Evolutionary conservation across 2,329 filamentous ascomycete species (phyloP), one percentile per base, ranked within the genome.

Genomic region (Leptographium procerum): DNA sequence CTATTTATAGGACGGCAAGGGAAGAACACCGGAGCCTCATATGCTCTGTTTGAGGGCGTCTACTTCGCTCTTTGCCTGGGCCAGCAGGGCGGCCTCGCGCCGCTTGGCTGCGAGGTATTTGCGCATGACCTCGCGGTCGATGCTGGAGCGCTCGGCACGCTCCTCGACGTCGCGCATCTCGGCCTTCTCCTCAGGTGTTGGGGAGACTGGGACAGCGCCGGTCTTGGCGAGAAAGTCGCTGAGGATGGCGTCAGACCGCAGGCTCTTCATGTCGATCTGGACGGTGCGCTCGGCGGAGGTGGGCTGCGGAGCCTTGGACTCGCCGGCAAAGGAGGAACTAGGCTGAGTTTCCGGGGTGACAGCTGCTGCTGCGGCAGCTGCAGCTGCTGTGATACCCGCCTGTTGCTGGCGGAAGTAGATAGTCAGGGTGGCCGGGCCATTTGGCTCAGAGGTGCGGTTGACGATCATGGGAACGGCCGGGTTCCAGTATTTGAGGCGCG

Each of bases 401-500:
- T 58, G 57, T 28, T 61, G 60, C 24, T 74, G 59, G 66, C 76
- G 77, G 65, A 86, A 81, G 73, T 86, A 86, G 65, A 91, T 76
- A 61, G 81, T 84, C 73, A 91, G 76, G 52, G 75, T 77, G 16
- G 87, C 82, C 8, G 80, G 75, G 26, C 76, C 76, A 5, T 75
- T 70, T 64, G 83, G 77, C 51, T 85, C 73, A 43, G 70, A 66
- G 62, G 81, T 85, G 60, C 88, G 87, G 71, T 87, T 86, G 66
- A 96, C 83, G 60, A 88, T 85, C 81, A 97, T 95, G 50, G 87
- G 83, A 52, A 96, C 72, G 14, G 84, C 75, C 0, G 94, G 94
- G 71, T 99, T 99, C 79, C 95, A 87, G 76, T 86, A 99, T 79
- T 99, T 96, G 64, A 99, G 78, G 59, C 89, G 84, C 26, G 89